Percentiles rank a stretch among this genome's conserved stretches.
Evolutionary conservation across 306 rosid species (phyloP).

Genomic region (Rosa lucieae): DNA sequence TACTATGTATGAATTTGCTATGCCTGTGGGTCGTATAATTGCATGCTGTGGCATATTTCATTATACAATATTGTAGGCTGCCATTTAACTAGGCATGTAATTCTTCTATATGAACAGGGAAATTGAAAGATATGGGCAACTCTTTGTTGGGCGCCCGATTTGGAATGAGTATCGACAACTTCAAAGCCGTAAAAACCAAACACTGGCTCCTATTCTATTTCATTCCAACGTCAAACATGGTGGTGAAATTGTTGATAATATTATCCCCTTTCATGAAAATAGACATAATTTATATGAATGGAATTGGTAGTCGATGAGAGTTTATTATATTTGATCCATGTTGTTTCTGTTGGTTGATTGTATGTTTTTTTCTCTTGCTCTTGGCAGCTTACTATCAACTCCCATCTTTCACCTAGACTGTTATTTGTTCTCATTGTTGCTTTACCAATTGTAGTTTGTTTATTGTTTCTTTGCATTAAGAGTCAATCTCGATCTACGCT

Average conservation of each 20-base stretch:
- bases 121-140: constrained; percentile 91
- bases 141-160: constrained; percentile 77
- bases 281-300: background rate
- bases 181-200: constrained; percentile 88
- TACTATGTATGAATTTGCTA: too few relatives aligned
- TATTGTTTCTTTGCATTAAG: too few relatives aligned
- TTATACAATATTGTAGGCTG: background rate
- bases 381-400: background rate
- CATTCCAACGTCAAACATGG: constrained; percentile 52
- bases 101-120: constrained; percentile 43
- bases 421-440: too few relatives aligned
- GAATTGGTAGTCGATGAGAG: background rate
- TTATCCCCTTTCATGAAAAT: background rate
- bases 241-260: constrained; percentile 1
- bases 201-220: constrained; percentile 85
- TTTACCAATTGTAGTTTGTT: too few relatives aligned
- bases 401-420: background rate
- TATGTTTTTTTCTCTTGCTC: background rate
- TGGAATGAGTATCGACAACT: constrained; percentile 89
- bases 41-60: background rate
- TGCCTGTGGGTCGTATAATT: background rate
- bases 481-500: too few relatives aligned
- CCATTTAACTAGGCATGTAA: background rate
- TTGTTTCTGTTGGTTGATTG: background rate
- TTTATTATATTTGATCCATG: background rate